Base-by-base conservation (phyloP, 176 grass and related monocot genomes). In the Pontederia crassipes region DNA sequence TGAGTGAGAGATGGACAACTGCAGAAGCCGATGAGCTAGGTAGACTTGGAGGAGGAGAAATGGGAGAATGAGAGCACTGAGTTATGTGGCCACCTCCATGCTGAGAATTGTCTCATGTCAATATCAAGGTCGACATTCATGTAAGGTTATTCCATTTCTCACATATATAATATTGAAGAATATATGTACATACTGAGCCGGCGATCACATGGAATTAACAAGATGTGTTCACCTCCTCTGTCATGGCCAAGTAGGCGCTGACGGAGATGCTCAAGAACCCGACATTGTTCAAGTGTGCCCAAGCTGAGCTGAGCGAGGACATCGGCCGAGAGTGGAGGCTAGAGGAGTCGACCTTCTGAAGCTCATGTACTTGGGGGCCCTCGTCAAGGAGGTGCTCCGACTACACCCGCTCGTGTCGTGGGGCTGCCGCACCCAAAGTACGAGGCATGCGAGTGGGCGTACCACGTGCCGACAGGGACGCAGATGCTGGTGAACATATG, bases 321-420 rank as follows among this genome's bases (percentile, higher is more conserved):
- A 27, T 79, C 2, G 77, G 77, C 50, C 53, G 35, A n/a, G 61
- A 52, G 12, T 60, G 68, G 7, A 52, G 60, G 11, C n/a, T 79
- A 0, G 66, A 69, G 28, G 76, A 79, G 59, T 66, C 20, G 20
- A 24, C 20, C 20, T 24, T 24, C 20, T 24, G 20, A 24, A 24
- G 20, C 20, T 24, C 76, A 68, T 69, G 8, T 72, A 51, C 20
- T 60, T 79, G 12, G 54, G 56, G 40, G 68, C 76, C 53, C 65
- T 79, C 48, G 47, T 54, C 61, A 79, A 72, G 48, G 76, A 79
- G 48, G 56, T 59, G 28, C 65, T 79, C 1, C 61, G 76, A 35
- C 54, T 52, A 45, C 75, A 78, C 29, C 75, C 75, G 2, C 51
- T 67, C 0, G 71, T 67, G 15, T 69, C 76, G 9, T 79, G 0